Evolutionary conservation across 148 eudicot genomes (phyloP).

Genomic region (Rhododendron kiyosumense): DNA sequence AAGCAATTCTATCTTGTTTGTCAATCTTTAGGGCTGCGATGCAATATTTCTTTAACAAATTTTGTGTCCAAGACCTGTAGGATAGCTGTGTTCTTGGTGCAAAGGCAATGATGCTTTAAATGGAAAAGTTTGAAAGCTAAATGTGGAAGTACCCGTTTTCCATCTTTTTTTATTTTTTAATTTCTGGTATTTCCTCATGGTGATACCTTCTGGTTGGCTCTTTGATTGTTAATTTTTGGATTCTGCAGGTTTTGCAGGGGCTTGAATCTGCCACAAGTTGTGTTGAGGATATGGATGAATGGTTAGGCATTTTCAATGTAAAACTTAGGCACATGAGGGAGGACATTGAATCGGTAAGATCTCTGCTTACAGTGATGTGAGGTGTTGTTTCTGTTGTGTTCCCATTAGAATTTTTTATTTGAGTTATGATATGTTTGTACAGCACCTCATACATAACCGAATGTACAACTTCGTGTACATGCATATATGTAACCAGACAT

Average conservation of each 20-base stretch:
- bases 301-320: slow-evolving; percentile 89
- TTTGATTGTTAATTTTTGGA: slow-evolving; percentile 9
- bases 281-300: slow-evolving; percentile 99
- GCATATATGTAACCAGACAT: neutral
- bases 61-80: neutral
- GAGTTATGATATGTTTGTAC: neutral
- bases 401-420: neutral
- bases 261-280: slow-evolving; percentile 62
- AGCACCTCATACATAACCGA: neutral
- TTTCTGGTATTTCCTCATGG: neutral
- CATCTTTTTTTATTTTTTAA: neutral
- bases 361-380: neutral
- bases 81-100: neutral
- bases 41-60: neutral
- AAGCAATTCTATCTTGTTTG: neutral
- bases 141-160: neutral
- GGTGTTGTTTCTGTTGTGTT: slow-evolving; percentile 9
- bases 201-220: slow-evolving; percentile 1
- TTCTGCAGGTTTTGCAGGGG: slow-evolving; percentile 74
- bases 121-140: neutral
- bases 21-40: neutral
- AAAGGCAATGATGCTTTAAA: slow-evolving; percentile 3
- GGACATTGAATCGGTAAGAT: slow-evolving; percentile 87
- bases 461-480: neutral
- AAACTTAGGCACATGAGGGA: slow-evolving; percentile 98